Base-by-base conservation (phyloP, 208 protist species). In the Borovskyia barvae region DNA sequence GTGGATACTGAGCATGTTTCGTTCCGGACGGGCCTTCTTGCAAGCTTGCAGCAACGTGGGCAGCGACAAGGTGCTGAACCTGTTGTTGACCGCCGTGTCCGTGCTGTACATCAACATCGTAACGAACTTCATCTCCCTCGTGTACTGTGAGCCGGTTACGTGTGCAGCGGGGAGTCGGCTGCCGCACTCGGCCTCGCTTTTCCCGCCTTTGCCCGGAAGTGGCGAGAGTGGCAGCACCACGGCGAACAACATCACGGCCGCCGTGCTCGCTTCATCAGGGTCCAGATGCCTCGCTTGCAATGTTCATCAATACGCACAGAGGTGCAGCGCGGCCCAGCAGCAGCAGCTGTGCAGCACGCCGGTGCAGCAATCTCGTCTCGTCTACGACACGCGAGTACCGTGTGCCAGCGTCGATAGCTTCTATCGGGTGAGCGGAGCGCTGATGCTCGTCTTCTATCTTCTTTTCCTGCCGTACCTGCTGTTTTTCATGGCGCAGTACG, bases 31-130 rank as follows among this genome's bases (percentile, higher is more conserved):
- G 43, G 1, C 30, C 39, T 22, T 76, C 19, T 57, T 64, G 30
- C 15, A 59, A 15, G 50, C 3, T n/a, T 41, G 85, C 37, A 45
- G 55, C 17, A 39, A 56, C 5, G 52, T 46, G n/a, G 17, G 65
- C 17, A 30, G 59, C 6, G 32, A 25, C 11, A 20, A 69, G 8
- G 40, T 80, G 11, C 46, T 88, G 5, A 56, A 40, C 9, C 51
- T 83, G 8, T 14, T 82, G 14, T 40, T 90, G 39, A 70, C 80
- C 45, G 24, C 36, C 29, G 62, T 68, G 30, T 80, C 66, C 24
- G 28, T 84, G 19, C 58, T 88, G 28, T 93, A 90, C 75, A 87
- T 61, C 52, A 77, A 57, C 47, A 72, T 84, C 45, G 54, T 86
- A 32, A 78, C 75, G 1, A 79, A 82, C 49, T 69, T 87, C 19